Base-by-base conservation (phyloP, 129 eudicot species). In the Flaveria robusta region DNA sequence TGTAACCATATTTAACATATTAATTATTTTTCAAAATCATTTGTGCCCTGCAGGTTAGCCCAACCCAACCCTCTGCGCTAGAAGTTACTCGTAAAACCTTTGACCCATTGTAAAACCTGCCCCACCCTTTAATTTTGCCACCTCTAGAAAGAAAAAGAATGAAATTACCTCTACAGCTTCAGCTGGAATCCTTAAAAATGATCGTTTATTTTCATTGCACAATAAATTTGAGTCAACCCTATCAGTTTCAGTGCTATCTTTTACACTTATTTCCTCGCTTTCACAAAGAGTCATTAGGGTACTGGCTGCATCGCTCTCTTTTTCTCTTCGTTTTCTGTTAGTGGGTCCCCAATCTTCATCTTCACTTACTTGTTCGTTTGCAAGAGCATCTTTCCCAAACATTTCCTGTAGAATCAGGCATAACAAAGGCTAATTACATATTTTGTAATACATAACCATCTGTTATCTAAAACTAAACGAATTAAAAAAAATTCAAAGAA, bases 281-380 rank as follows among this genome's bases (percentile, higher is more conserved):
- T 83, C 97, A 80, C 86, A 82, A 23, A 84, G 86, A 68, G 97
- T 62, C 87, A 90, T 87, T 60, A 87, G 85, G 11, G 89, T 88
- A 70, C 76, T 84, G n/a, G 89, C 96, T 56, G 92, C 98, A 87
- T 88, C 91, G 67, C 85, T 81, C 88, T 89, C 97, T 81, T 88
- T 91, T 52, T 81, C 86, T 80, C 90, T 91, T 64, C 96, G 82
- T 74, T 87, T 87, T 78, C 85, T 79, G 79, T 79, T 87, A 67
- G 81, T 77, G 77, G 99, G 99, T 23, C 97, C 96, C 99, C 99
- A 94, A 62, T 94, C 99, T 76, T 94, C 99, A 76, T 94, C 99
- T 65, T 94, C 99, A 83, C 96, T 94, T 51, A 82, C 74, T 74
- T 87, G 89, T 68, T 89, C 99, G 55, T 77, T 72, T 11, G 74